Percentiles rank a stretch among this genome's conserved stretches.
Evolutionary conservation across 2,329 filamentous ascomycete genomes (phyloP).

Genomic region (Nemania sp.): DNA sequence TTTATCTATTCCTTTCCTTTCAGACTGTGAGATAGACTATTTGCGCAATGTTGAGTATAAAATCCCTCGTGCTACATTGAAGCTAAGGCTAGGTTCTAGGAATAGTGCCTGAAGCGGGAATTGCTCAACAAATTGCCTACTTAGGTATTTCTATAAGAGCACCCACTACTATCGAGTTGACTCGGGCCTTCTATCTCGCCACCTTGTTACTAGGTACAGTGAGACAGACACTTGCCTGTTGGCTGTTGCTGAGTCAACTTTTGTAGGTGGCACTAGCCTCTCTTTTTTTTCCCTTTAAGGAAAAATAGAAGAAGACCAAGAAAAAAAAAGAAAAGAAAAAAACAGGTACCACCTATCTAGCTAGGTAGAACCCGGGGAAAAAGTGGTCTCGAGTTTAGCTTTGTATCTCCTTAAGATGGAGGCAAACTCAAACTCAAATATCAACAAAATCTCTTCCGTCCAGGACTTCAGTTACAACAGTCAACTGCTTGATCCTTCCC

Average conservation of each 20-base stretch:
- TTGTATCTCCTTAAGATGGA: slow-evolving; percentile 37
- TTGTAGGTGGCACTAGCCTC: neutral
- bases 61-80: neutral
- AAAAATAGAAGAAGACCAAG: neutral
- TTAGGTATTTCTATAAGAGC: neutral
- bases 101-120: neutral
- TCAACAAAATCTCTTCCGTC: slow-evolving; percentile 28
- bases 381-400: slow-evolving; percentile 31
- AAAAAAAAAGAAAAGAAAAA: neutral
- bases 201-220: slow-evolving; percentile 18
- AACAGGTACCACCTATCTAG: slow-evolving; percentile 9
- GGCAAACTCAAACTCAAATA: slow-evolving; percentile 37
- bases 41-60: neutral
- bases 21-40: neutral
- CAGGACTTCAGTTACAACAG: slow-evolving; percentile 47
- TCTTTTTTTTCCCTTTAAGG: neutral
- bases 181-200: slow-evolving; percentile 14
- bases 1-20: neutral
- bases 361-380: slow-evolving; percentile 12
- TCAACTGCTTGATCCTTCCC: slow-evolving; percentile 62
- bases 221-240: slow-evolving; percentile 11
- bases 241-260: slow-evolving; percentile 7
- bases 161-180: neutral
- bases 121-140: neutral
- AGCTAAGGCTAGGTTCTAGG: neutral